Conservation (phyloP, 805 yeast species). For the Wilhelminamyces savonicus region DNA sequence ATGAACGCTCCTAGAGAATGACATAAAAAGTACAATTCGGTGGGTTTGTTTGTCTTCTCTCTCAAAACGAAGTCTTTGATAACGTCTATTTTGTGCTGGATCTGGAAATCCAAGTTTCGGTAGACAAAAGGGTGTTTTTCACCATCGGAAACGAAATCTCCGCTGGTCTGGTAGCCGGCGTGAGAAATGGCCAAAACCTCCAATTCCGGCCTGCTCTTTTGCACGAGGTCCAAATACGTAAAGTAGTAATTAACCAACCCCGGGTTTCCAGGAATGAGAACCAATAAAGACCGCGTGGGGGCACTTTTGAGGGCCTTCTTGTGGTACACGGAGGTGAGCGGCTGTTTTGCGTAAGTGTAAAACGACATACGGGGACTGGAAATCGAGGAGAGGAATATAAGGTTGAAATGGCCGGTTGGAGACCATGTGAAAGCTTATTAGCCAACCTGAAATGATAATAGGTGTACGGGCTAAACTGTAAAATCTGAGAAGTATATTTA, state of each 20-base stretch:
- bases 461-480: neutral
- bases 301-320: slow-evolving; percentile 2
- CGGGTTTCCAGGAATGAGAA: slow-evolving; percentile 74
- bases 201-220: slow-evolving; percentile 33
- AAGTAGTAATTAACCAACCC: slow-evolving; percentile 63
- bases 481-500: neutral
- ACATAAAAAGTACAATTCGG: slow-evolving; percentile 45
- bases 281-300: too few species aligned
- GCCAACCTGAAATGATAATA: neutral
- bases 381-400: neutral
- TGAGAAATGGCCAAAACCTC: slow-evolving; percentile 61
- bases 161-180: slow-evolving; percentile 44
- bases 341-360: slow-evolving; percentile 10
- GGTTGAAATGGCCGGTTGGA: neutral
- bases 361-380: slow-evolving; percentile 1
- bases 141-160: slow-evolving; percentile 15
- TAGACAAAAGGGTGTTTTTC: slow-evolving; percentile 9
- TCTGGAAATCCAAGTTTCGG: slow-evolving; percentile 47
- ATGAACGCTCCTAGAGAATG: slow-evolving; percentile 73
- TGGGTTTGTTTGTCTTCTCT: slow-evolving; percentile 11
- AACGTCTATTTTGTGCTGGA: slow-evolving; percentile 51
- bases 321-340: slow-evolving; percentile 22
- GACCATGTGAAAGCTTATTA: too few species aligned
- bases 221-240: slow-evolving; percentile 43
- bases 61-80: slow-evolving; percentile 27